Base-by-base conservation (phyloP, 371 early-diverging fungal species). In the Haplosporangium sp. region DNA sequence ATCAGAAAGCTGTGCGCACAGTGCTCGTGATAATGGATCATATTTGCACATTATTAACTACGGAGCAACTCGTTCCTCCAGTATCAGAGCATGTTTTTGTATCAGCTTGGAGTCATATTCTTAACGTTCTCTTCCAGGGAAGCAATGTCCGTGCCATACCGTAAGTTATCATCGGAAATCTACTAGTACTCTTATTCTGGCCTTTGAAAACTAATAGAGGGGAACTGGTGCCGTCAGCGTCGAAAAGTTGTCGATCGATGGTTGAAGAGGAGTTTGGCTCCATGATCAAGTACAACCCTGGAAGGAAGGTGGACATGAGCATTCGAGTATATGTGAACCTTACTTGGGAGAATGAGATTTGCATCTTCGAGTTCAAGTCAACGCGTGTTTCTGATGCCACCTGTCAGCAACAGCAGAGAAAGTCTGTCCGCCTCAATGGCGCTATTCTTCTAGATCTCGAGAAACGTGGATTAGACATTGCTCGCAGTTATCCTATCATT, bases 301-400 rank as follows among this genome's bases (percentile, higher is more conserved):
- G 64, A 16, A 60, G 64, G 43, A 70, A 70, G 21, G 71, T 70
- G n/a, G 71, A 70, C 43, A n/a, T 70, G n/a, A 60, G 60, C 20
- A 23, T 70, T 0, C 59, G 71, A 5, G 37, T 64, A 6, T 46
- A 64, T 18, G 60, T 45, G 1, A 43, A 70, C 14, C 47, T 51
- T 21, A 48, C 38, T 13, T 64, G 64, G 64, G 40, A 60, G 0
- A 58, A 16, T 8, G 70, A 69, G 29, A 56, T 69, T 12, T 16
- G 36, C 13, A 52, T 65, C 18, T 65, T 50, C 23, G 66, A 72
- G 42, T 65, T 72, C 41, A 72, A 65, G 65, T 23, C 65, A 7
- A 23, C 23, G 7, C 46, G n/a, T 36, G 64, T 38, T 1, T 36
- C 38, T 7, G 16, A 43, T 8, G 61, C 16, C 11, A 6, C 59